phyloP scores from a whole-genome alignment of 192 early-diverging fungal species.

The Powellomyces hirtus region DNA sequence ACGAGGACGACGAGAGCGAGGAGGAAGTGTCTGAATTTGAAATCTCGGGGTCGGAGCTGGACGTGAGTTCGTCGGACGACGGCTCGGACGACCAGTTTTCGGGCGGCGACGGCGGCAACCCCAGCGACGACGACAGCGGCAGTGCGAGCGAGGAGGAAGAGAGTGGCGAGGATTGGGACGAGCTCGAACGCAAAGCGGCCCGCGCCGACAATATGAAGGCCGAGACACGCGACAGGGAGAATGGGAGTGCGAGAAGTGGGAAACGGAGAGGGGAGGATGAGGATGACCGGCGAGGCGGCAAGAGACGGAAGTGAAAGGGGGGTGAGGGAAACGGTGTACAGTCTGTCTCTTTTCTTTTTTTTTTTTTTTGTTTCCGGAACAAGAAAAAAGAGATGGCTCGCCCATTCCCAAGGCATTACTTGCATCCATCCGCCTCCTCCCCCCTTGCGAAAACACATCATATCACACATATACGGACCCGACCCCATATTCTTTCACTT shows the following conservation, averaged over 20 bases:
- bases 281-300: neutral
- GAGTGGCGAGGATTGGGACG: constrained; percentile 55
- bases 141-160: constrained; percentile 42
- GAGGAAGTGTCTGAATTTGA: constrained; percentile 42
- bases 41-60: constrained; percentile 14
- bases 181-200: constrained; percentile 52
- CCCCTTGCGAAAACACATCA: too few species aligned
- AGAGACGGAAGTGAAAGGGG: neutral
- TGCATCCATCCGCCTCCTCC: too few species aligned
- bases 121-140: constrained; percentile 22
- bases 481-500: too few species aligned
- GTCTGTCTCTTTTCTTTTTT: too few species aligned
- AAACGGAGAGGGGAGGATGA: neutral
- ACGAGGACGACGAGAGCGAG: constrained; percentile 43
- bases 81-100: constrained; percentile 27
- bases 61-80: constrained; percentile 19
- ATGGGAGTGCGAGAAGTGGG: neutral
- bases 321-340: too few species aligned
- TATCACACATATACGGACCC: too few species aligned
- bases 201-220: neutral
- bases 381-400: too few species aligned
- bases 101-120: constrained; percentile 26
- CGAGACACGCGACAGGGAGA: neutral
- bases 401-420: too few species aligned
- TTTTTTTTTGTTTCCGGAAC: too few species aligned